Evolutionary conservation across 2,329 filamentous ascomycete genomes (phyloP).

Genomic region (Fusarium sp.): DNA sequence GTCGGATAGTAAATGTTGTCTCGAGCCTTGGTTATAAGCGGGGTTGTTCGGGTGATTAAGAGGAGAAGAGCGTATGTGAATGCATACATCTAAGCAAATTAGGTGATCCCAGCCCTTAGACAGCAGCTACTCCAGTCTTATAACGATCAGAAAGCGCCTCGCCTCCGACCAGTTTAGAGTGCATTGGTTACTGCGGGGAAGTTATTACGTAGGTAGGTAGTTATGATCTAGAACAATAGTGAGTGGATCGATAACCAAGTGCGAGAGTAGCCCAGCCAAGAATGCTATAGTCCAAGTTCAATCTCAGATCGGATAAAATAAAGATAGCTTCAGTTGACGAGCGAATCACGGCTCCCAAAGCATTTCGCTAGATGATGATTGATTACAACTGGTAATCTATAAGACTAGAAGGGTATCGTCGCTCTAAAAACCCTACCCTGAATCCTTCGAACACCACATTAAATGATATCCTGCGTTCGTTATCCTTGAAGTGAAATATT

Average conservation of each 20-base stretch:
- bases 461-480: background rate
- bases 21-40: background rate
- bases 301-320: background rate
- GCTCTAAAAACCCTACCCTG: slow-evolving; percentile 40
- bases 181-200: slow-evolving; percentile 32
- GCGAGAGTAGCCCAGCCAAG: slow-evolving; percentile 9
- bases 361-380: slow-evolving; percentile 21
- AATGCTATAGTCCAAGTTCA: background rate
- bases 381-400: slow-evolving; percentile 33
- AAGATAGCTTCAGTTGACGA: background rate
- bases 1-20: background rate
- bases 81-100: slow-evolving; percentile 17
- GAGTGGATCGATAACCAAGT: slow-evolving; percentile 30
- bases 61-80: slow-evolving; percentile 1
- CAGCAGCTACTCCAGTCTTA: slow-evolving; percentile 15
- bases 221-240: slow-evolving; percentile 10
- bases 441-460: slow-evolving; percentile 22
- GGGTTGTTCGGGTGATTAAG: background rate
- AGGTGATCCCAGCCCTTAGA: background rate
- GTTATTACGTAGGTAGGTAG: slow-evolving; percentile 39
- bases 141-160: slow-evolving; percentile 1
- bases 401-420: slow-evolving; percentile 43
- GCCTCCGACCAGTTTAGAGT: slow-evolving; percentile 15
- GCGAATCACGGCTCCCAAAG: background rate
- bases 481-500: background rate